Base-by-base conservation (phyloP, 225 moss, liverwort and hornwort genomes). In the Physcomitrellopsis africana region DNA sequence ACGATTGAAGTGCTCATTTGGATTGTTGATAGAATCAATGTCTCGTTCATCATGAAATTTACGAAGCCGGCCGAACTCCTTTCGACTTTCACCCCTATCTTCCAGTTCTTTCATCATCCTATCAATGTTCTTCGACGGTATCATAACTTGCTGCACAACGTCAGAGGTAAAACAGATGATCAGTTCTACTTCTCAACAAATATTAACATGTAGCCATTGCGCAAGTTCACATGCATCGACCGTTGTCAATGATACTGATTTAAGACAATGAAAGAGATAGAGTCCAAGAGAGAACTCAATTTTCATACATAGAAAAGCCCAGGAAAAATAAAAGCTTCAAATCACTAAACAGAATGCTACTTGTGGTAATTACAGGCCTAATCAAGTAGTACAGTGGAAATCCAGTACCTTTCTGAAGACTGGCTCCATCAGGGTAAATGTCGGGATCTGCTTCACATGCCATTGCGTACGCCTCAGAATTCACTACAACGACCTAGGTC, bases 1-100 rank as follows among this genome's bases (percentile, higher is more conserved):
- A 27, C 97, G 94, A 74, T 99, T 99, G 80, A 99, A 99, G 70
- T 99, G 97, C 87, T 99, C 97, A 82, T 99, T 94, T 74, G 94
- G 85, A 74, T 99, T 94, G 65, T 99, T 94, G 77, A 99, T 93
- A 42, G 97, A 99, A 78, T 94, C 97, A 45, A 99, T 94, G 63
- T 99, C 97, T 78, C 92, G 91, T 81, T 99, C 97, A 60, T 99
- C 97, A 75, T 94, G 97, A 68, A 99, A 99, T 74, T 94, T 99
- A 75, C 97, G 92, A 63, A 94, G 91, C 65, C 97, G 88, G 80
- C 97, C 94, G 77, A 99, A 99, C 56, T 93, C 94, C 78, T 93
- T 99, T 58, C 97, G 94, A 73, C 57, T 85, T 10, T 78, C 72
- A 67, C 89, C 91, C 77, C 97, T 86, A 37, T 93, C 85, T 29